Percentiles rank a stretch among this genome's conserved stretches.
Conservation (phyloP, 148 eudicot species). For the Rhododendron henanense region DNA sequence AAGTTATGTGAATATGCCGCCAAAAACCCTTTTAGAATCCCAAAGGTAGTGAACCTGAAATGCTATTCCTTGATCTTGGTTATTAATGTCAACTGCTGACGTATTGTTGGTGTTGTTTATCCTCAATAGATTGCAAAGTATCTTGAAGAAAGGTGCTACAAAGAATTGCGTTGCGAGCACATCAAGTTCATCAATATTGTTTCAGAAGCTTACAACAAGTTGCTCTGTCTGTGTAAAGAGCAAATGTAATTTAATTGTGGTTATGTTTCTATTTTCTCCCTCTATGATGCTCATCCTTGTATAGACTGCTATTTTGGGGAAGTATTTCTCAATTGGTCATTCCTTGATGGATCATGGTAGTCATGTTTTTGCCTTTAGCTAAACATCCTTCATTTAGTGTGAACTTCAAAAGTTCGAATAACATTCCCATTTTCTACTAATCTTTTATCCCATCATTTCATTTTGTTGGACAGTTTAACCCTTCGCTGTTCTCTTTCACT, state of each 20-base stretch:
- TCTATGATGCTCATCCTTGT: not conserved
- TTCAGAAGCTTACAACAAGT: conserved; percentile 62
- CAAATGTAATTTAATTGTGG: conserved; percentile 59
- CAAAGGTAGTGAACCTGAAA: conserved; percentile 50
- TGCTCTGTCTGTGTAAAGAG: conserved; percentile 69
- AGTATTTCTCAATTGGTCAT: not conserved
- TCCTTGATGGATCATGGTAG: not conserved
- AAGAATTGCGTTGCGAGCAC: conserved; percentile 75
- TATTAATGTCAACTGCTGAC: not conserved
- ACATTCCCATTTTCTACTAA: not conserved
- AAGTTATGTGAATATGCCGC: conserved; percentile 98
- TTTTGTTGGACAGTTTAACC: not conserved
- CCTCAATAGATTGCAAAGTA: conserved; percentile 62
- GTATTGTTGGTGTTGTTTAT: conserved; percentile 4
- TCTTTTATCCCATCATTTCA: not conserved
- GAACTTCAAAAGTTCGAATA: not conserved
- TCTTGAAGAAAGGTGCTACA: conserved; percentile 88
- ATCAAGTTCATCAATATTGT: conserved; percentile 51
- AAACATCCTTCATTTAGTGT: not conserved
- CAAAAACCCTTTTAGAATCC: conserved; percentile 88
- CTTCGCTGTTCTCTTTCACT: not conserved
- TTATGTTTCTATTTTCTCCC: not conserved
- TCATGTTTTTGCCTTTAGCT: not conserved
- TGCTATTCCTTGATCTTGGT: conserved; percentile 1
- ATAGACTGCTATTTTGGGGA: not conserved